Conservation (phyloP, 2,329 filamentous ascomycete genomes). For the Akanthomyces uredinophilus region DNA sequence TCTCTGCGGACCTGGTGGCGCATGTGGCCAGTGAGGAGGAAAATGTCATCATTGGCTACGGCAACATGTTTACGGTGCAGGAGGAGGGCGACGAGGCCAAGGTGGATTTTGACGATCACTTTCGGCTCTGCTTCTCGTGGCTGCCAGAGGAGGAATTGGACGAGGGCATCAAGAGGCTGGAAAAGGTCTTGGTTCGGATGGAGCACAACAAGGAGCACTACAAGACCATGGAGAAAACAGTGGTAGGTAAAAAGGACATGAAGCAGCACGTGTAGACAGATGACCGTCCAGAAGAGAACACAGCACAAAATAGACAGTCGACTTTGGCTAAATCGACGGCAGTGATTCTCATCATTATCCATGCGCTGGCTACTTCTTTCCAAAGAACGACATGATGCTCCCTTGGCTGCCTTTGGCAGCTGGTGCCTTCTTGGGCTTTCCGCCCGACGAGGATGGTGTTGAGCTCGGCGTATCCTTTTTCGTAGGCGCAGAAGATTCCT, state of each 20-base stretch:
- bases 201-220: conserved; percentile 26
- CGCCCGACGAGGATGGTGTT: conserved; percentile 41
- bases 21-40: conserved; percentile 55
- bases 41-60: conserved; percentile 62
- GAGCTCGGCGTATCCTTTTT: conserved; percentile 49
- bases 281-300: neutral
- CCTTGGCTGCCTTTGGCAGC: conserved; percentile 61
- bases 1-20: conserved; percentile 51
- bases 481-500: conserved; percentile 39
- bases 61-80: conserved; percentile 63
- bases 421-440: conserved; percentile 48
- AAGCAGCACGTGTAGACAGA: conserved; percentile 3
- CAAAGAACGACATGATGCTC: conserved; percentile 89
- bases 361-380: conserved; percentile 58
- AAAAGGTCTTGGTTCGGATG: conserved; percentile 35
- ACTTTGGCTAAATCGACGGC: neutral
- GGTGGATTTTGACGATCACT: conserved; percentile 51
- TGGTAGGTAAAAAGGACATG: conserved; percentile 1
- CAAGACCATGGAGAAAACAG: conserved; percentile 12
- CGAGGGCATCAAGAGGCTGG: conserved; percentile 64
- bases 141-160: conserved; percentile 60
- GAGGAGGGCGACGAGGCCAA: conserved; percentile 43
- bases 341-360: neutral
- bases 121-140: conserved; percentile 70
- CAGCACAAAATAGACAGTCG: neutral